Evolutionary conservation across 2,329 filamentous ascomycete species (phyloP).

Genomic region (Geosmithia flava): DNA sequence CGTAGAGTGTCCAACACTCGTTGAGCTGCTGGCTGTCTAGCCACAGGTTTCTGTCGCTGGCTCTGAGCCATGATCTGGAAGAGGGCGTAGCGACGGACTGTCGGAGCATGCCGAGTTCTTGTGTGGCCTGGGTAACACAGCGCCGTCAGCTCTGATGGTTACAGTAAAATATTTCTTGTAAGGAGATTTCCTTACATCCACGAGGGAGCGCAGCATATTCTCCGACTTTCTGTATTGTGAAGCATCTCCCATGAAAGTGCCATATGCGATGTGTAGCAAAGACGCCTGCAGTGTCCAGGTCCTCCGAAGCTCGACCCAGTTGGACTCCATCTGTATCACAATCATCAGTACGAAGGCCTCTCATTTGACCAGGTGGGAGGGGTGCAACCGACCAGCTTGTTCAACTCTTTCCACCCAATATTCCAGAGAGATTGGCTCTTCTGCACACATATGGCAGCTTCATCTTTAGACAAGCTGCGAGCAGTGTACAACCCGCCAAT

Average conservation of each 20-base stretch:
- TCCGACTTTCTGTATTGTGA: slow-evolving; percentile 11
- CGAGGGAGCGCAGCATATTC: slow-evolving; percentile 12
- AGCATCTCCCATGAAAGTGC: slow-evolving; percentile 13
- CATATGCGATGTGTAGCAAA: slow-evolving; percentile 16
- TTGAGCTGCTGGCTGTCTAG: slow-evolving; percentile 7
- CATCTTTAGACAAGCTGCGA: slow-evolving; percentile 3
- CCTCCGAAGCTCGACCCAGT: slow-evolving; percentile 10
- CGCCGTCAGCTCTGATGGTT: too few relatives aligned
- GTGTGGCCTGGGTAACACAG: slow-evolving; percentile 6
- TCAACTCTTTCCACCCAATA: slow-evolving; percentile 5
- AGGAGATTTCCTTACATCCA: slow-evolving; percentile 16
- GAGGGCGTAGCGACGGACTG: slow-evolving; percentile 11
- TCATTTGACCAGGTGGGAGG: too few relatives aligned
- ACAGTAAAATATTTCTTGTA: too few relatives aligned
- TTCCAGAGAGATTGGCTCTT: slow-evolving; percentile 8
- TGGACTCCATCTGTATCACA: slow-evolving; percentile 7
- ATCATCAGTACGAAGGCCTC: too few relatives aligned
- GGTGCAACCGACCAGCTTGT: slow-evolving; percentile 3
- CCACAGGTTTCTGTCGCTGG: not conserved
- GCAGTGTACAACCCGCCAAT: slow-evolving; percentile 9
- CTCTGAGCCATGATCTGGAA: slow-evolving; percentile 3
- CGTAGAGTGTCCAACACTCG: slow-evolving; percentile 11
- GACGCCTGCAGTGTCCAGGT: slow-evolving; percentile 15
- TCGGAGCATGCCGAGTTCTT: slow-evolving; percentile 12
- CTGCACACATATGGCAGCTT: slow-evolving; percentile 1